Evolutionary conservation across 306 rosid species (phyloP).

Genomic region (Cucurbita argyrosperma): DNA sequence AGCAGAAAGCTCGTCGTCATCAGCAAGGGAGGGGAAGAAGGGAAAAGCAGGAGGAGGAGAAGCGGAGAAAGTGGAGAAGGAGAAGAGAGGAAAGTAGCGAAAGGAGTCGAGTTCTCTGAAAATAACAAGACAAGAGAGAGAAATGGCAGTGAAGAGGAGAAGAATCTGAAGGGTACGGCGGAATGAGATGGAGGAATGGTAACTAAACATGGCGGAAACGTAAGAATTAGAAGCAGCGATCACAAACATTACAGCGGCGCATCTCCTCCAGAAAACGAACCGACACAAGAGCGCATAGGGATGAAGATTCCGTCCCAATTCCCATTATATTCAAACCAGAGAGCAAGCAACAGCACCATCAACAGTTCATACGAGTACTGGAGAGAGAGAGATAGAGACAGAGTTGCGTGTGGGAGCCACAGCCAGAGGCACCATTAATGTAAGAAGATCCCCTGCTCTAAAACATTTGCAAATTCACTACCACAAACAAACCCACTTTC

Average conservation of each 20-base stretch:
- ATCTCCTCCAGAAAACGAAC: neutral
- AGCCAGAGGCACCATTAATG: too few relatives aligned
- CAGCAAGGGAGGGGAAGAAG: constrained; percentile 14
- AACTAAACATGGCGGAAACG: neutral
- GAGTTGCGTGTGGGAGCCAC: neutral
- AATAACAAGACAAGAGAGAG: constrained; percentile 37
- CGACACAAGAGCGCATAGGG: neutral
- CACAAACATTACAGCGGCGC: neutral
- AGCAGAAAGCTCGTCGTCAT: constrained; percentile 7
- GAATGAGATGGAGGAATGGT: neutral
- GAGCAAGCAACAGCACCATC: neutral
- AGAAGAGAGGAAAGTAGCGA: constrained; percentile 27
- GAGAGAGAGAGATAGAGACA: neutral
- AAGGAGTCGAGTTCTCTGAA: constrained; percentile 28
- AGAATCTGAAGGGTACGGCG: neutral
- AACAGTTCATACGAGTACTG: neutral
- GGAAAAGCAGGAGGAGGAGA: constrained; percentile 11
- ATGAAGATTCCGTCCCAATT: neutral
- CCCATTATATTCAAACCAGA: neutral
- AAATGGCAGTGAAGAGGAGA: constrained; percentile 32
- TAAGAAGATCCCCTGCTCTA: too few relatives aligned
- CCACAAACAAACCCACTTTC: too few relatives aligned
- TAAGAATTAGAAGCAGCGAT: neutral
- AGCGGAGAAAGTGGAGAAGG: constrained; percentile 15
- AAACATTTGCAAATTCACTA: too few relatives aligned